A percentile compares a stretch with the other conserved stretches of the same genome.
Conservation (phyloP, 192 early-diverging fungal species). For the Mortierella alpina region DNA sequence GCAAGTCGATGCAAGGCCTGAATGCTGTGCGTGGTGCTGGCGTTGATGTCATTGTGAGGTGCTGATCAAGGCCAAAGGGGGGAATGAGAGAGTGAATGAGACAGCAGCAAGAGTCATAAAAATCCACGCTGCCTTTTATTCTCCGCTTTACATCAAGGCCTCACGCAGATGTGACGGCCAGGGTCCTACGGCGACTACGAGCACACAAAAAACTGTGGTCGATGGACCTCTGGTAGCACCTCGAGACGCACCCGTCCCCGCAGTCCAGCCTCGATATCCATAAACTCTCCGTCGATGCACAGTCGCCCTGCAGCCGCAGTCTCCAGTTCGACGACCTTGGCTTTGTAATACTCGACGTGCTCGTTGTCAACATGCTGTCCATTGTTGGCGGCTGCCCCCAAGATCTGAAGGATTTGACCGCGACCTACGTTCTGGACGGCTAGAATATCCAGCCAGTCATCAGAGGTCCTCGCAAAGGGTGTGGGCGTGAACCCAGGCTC, state of each 20-base stretch:
- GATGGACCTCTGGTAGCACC: not conserved
- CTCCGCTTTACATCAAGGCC: too few relatives aligned
- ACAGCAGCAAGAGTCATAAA: too few relatives aligned
- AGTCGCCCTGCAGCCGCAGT: conserved; percentile 39
- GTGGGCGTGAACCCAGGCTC: conserved; percentile 60
- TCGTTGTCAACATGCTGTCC: conserved; percentile 49
- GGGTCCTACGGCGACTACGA: too few relatives aligned
- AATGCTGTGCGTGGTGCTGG: conserved; percentile 68
- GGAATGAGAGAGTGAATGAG: too few relatives aligned
- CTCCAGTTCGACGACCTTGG: conserved; percentile 45
- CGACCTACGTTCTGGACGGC: conserved; percentile 45
- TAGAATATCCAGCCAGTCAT: conserved; percentile 57
- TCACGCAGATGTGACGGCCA: too few relatives aligned
- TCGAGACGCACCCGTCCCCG: conserved; percentile 25
- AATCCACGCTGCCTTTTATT: too few relatives aligned
- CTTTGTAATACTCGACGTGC: conserved; percentile 59
- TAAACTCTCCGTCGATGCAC: conserved; percentile 62
- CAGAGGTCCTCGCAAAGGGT: conserved; percentile 55
- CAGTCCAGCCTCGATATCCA: conserved; percentile 15
- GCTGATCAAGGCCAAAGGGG: too few relatives aligned
- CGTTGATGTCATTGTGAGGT: too few relatives aligned
- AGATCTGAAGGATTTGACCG: conserved; percentile 32
- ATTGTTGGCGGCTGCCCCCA: conserved; percentile 29
- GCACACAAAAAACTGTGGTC: too few relatives aligned
- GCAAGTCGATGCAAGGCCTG: conserved; percentile 98